These are phyloP conservation scores for Linnemannia elongata DNA, from an alignment of 192 early-diverging fungal species.

Conservation along the genomic window DNA sequence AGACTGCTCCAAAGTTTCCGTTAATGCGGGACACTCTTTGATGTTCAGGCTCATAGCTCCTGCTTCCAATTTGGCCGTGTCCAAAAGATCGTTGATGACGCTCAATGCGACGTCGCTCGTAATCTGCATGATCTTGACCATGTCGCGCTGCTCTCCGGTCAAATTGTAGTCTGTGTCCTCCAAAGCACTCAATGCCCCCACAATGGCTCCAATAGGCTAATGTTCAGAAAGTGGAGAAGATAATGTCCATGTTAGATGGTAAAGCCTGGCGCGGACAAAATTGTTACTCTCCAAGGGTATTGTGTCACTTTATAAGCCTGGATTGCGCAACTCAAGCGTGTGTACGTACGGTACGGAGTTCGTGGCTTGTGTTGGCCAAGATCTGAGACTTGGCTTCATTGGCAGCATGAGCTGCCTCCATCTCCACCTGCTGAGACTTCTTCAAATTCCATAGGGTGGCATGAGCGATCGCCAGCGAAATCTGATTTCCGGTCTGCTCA, in stretches of 20 bases:
- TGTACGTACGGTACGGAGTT: constrained; percentile 45
- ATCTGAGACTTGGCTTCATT: constrained; percentile 60
- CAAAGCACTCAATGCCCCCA: constrained; percentile 56
- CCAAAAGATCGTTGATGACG: constrained; percentile 57
- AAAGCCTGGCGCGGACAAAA: not conserved
- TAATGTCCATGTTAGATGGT: not conserved
- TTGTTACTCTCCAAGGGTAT: not conserved
- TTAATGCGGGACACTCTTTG: constrained; percentile 58
- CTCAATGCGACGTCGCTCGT: constrained; percentile 56
- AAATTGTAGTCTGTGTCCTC: constrained; percentile 54
- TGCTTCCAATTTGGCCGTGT: constrained; percentile 58
- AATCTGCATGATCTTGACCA: constrained; percentile 61
- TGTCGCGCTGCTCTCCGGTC: constrained; percentile 57
- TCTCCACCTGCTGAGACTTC: constrained; percentile 56
- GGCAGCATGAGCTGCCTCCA: constrained; percentile 58
- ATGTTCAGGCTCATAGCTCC: constrained; percentile 57
- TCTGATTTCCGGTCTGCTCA: constrained; percentile 59
- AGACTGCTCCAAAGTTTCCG: constrained; percentile 56
- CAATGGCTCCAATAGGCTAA: constrained; percentile 59
- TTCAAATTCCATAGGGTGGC: constrained; percentile 55
- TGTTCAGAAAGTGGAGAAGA: not conserved
- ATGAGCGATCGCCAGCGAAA: constrained; percentile 59
- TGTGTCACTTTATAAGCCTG: too few relatives aligned
- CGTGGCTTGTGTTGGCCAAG: constrained; percentile 57
- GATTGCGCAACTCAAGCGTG: not conserved